Evolutionary conservation across 2,329 filamentous ascomycete genomes (phyloP).

Genomic region (Diatrype stigma): DNA sequence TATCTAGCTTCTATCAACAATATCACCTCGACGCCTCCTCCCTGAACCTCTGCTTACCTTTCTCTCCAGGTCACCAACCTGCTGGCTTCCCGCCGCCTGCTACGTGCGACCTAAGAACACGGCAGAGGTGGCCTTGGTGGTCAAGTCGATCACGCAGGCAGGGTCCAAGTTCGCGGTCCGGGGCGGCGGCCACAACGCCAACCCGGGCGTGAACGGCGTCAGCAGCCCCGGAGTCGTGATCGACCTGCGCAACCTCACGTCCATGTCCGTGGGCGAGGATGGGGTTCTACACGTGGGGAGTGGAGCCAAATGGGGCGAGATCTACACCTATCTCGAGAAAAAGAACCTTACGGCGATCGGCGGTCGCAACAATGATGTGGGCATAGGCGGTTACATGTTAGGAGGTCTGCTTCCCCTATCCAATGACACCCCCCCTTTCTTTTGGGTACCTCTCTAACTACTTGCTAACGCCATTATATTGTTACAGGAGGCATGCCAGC

Average conservation of each 20-base stretch:
- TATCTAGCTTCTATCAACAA: neutral
- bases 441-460: neutral
- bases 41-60: neutral
- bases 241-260: constrained; percentile 10
- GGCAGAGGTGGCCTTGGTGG: neutral
- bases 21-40: neutral
- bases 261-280: constrained; percentile 1
- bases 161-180: constrained; percentile 1
- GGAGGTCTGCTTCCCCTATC: constrained; percentile 11
- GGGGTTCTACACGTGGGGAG: constrained; percentile 7
- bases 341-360: constrained; percentile 7
- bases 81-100: constrained; percentile 1
- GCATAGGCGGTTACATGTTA: constrained; percentile 12
- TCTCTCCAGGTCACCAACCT: neutral
- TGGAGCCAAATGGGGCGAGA: constrained; percentile 9
- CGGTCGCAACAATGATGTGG: constrained; percentile 12
- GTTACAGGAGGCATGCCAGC: constrained; percentile 12
- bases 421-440: too few relatives aligned
- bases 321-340: constrained; percentile 14
- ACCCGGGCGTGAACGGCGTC: constrained; percentile 10
- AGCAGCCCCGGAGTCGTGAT: constrained; percentile 13
- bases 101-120: constrained; percentile 1
- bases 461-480: neutral
- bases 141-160: neutral
- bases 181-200: neutral